These are phyloP conservation scores for Amaranthus tricolor DNA, from an alignment of 179 eudicot genomes.

Conservation along the genomic window DNA sequence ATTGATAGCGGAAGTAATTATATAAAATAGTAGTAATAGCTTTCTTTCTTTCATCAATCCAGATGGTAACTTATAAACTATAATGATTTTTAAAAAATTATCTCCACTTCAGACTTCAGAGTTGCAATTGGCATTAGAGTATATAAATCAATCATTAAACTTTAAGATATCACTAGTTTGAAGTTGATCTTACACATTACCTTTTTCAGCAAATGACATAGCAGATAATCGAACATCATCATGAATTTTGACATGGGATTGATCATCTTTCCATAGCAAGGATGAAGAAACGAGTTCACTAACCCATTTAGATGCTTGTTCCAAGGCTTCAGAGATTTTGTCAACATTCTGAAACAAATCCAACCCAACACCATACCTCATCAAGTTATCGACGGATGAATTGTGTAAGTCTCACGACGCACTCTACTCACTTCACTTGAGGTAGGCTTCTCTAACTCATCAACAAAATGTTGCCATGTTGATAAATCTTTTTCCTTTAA, in stretches of 20 bases:
- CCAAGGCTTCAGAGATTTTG: slow-evolving; percentile 2
- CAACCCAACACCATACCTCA: slow-evolving; percentile 24
- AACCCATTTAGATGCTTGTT: slow-evolving; percentile 12
- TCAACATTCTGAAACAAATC: slow-evolving; percentile 15
- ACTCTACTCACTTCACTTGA: background rate
- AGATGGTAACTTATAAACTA: no score
- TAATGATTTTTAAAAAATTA: no score
- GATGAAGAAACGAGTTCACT: slow-evolving; percentile 14
- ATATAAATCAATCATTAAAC: background rate
- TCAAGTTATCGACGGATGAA: slow-evolving; percentile 12
- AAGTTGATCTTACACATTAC: background rate
- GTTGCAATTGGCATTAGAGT: background rate
- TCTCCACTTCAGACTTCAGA: background rate
- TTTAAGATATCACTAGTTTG: no score
- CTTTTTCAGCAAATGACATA: slow-evolving; percentile 17
- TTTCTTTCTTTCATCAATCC: background rate
- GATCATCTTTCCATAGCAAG: slow-evolving; percentile 1
- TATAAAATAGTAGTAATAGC: no score
- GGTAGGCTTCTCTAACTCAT: slow-evolving; percentile 8
- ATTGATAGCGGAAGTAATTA: no score
- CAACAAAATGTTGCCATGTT: slow-evolving; percentile 8
- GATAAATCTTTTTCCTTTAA: slow-evolving; percentile 6
- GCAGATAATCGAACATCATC: slow-evolving; percentile 27
- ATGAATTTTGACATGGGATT: slow-evolving; percentile 18
- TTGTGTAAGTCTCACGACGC: slow-evolving; percentile 8